Evolutionary conservation across 768 basidiomycete species (phyloP).

Genomic region (Boletus coccyginus): DNA sequence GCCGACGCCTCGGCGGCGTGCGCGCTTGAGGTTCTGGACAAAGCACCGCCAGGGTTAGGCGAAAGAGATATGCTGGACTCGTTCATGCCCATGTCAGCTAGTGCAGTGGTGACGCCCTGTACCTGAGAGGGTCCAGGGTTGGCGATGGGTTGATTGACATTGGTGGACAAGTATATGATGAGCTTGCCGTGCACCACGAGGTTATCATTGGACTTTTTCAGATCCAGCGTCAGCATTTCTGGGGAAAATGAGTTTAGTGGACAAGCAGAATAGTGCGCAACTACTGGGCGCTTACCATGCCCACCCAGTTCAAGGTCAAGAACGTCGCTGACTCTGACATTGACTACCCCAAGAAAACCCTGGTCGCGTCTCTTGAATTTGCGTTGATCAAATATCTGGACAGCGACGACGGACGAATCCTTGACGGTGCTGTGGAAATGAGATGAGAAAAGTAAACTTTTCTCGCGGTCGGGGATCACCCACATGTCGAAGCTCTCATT

Average conservation of each 20-base stretch:
- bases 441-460: slow-evolving; percentile 4
- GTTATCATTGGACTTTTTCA: slow-evolving; percentile 99
- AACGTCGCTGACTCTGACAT: slow-evolving; percentile 86
- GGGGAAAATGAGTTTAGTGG: slow-evolving; percentile 1
- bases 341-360: slow-evolving; percentile 97
- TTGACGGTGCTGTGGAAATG: slow-evolving; percentile 71
- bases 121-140: slow-evolving; percentile 81
- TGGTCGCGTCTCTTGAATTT: slow-evolving; percentile 99
- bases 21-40: slow-evolving; percentile 67
- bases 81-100: slow-evolving; percentile 60
- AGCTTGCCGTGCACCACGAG: slow-evolving; percentile 97
- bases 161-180: slow-evolving; percentile 94
- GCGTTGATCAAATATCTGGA: slow-evolving; percentile 98
- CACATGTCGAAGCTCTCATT: slow-evolving; percentile 98
- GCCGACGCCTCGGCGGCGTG: slow-evolving; percentile 56
- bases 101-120: slow-evolving; percentile 52
- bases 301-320: slow-evolving; percentile 90
- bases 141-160: slow-evolving; percentile 77
- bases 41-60: slow-evolving; percentile 38
- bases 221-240: slow-evolving; percentile 96
- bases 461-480: slow-evolving; percentile 23
- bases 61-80: slow-evolving; percentile 60
- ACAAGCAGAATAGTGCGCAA: neutral
- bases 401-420: slow-evolving; percentile 96
- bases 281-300: slow-evolving; percentile 64